A percentile compares a stretch with the other conserved stretches of the same genome.
phyloP scores from a whole-genome alignment of 2,329 filamentous ascomycete genomes.

The Intubia oerlemansii region DNA sequence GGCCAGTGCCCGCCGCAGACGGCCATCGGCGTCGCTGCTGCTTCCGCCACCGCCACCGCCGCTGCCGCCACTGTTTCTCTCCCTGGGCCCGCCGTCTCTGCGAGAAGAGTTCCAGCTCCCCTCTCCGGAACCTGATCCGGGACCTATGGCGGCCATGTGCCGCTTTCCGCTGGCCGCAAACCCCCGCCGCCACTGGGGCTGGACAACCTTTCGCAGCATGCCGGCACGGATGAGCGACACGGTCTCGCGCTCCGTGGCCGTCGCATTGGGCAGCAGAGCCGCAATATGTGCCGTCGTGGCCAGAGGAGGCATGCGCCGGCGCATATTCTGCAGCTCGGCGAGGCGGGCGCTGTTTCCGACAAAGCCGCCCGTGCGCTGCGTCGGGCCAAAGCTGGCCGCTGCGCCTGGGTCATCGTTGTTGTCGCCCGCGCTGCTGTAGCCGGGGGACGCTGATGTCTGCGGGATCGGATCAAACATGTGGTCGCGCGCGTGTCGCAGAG shows the following conservation, averaged over 20 bases:
- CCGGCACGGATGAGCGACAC: conserved; percentile 36
- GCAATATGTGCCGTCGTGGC: conserved; percentile 46
- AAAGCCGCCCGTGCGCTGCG: neutral
- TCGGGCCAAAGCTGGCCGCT: neutral
- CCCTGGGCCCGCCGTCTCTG: no score
- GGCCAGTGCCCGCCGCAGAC: conserved; percentile 16
- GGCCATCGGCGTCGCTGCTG: conserved; percentile 19
- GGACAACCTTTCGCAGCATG: conserved; percentile 33
- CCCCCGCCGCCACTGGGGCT: conserved; percentile 29
- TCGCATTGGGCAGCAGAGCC: conserved; percentile 38
- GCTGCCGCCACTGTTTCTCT: conserved; percentile 26
- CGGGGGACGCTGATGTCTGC: no score
- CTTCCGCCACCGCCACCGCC: neutral
- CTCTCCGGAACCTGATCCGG: no score
- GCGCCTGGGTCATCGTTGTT: neutral
- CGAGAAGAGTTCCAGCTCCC: no score
- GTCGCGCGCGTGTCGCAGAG: conserved; percentile 36
- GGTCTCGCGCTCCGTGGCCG: conserved; percentile 44
- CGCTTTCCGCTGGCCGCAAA: neutral
- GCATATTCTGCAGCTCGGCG: conserved; percentile 40
- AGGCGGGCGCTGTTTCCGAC: conserved; percentile 19
- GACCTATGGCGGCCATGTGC: conserved; percentile 7
- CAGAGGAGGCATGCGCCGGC: conserved; percentile 36
- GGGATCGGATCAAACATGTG: conserved; percentile 46
- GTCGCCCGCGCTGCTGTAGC: neutral